Conservation (phyloP, 805 yeast genomes). For the Spathaspora girioi region DNA sequence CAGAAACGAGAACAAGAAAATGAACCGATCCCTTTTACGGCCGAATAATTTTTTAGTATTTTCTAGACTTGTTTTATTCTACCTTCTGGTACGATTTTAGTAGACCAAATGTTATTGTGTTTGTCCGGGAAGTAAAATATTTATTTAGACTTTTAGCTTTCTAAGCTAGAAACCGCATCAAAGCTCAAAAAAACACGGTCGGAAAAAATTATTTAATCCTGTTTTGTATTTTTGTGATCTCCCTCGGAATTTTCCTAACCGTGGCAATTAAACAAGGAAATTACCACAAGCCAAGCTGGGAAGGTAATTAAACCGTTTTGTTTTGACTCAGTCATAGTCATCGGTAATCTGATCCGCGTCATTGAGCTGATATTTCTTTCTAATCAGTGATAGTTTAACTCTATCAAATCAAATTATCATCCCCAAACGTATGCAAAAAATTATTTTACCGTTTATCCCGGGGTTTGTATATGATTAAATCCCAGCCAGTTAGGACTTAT, state of each 20-base stretch:
- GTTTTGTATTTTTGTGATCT: not conserved
- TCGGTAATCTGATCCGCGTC: not conserved
- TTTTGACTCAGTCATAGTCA: not conserved
- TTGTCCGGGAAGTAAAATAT: not conserved
- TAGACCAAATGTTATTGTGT: not conserved
- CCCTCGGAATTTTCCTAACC: not conserved
- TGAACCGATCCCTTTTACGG: not conserved
- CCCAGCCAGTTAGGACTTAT: not conserved
- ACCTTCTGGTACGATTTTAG: not conserved
- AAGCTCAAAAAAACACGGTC: not conserved
- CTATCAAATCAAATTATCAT: not conserved
- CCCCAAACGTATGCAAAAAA: not conserved
- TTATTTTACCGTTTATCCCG: not conserved
- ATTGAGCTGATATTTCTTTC: too few species aligned
- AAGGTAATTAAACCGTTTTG: not conserved
- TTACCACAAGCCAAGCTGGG: not conserved
- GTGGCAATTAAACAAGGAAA: not conserved
- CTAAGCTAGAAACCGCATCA: too few species aligned
- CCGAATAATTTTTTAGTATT: not conserved
- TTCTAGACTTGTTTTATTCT: not conserved
- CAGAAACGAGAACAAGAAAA: not conserved
- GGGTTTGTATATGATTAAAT: not conserved
- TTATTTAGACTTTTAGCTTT: too few species aligned
- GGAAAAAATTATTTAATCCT: not conserved
- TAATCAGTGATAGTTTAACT: too few species aligned